These are phyloP conservation scores for Staphylotrichum tortipilum DNA, from an alignment of 495 filamentous ascomycete species.

Conservation along the genomic window DNA sequence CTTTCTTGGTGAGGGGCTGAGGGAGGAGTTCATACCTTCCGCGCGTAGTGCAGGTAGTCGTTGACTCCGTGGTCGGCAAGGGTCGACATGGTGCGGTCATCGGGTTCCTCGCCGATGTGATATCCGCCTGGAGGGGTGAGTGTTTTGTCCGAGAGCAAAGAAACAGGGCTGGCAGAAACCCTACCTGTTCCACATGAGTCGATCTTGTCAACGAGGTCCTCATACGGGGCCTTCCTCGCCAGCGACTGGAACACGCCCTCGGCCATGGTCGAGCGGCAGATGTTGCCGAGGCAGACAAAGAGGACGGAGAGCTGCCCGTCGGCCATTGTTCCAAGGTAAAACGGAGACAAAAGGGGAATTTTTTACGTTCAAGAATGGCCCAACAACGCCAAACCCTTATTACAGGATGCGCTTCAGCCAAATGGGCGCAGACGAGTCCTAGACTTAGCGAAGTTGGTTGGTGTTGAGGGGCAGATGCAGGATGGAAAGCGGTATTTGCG, in stretches of 20 bases:
- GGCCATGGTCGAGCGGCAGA: conserved; percentile 91
- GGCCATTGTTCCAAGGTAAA: too few species aligned
- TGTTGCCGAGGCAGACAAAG: conserved; percentile 96
- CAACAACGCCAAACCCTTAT: not conserved
- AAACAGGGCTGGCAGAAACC: not conserved
- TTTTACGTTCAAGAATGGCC: not conserved
- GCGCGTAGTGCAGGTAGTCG: conserved; percentile 67
- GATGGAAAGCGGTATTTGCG: not conserved
- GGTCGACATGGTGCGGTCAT: conserved; percentile 76
- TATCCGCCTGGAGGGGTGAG: conserved; percentile 49
- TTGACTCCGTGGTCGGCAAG: conserved; percentile 65
- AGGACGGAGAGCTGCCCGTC: conserved; percentile 64
- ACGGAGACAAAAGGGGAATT: too few species aligned
- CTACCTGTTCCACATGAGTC: conserved; percentile 75
- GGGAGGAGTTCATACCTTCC: too few species aligned
- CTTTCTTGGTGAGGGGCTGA: too few species aligned
- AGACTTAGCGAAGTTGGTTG: not conserved
- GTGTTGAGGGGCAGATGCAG: conserved; percentile 1
- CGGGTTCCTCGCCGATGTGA: conserved; percentile 62
- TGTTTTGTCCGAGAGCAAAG: not conserved
- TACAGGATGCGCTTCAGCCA: not conserved
- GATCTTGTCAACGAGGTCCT: conserved; percentile 55
- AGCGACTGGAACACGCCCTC: conserved; percentile 82
- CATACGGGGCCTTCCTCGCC: conserved; percentile 45
- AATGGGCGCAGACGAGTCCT: not conserved